phyloP scores from a whole-genome alignment of 305 asterid genomes.

The Solanum hybrid region DNA sequence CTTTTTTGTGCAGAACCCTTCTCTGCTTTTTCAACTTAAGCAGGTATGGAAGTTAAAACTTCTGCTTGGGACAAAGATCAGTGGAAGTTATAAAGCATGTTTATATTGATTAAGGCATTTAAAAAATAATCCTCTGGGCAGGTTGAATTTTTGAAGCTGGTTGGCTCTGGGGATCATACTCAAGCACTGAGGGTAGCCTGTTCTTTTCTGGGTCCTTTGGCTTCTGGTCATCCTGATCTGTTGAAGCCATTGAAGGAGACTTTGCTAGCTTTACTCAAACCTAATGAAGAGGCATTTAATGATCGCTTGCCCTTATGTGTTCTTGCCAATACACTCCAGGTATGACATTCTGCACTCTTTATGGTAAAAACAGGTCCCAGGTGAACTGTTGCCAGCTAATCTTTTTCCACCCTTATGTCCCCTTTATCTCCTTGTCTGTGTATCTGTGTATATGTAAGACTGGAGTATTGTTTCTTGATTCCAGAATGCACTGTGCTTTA shows the following conservation, averaged over 20 bases:
- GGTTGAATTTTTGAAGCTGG: slow-evolving; percentile 90
- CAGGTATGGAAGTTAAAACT: slow-evolving; percentile 41
- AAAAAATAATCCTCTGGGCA: slow-evolving; percentile 18
- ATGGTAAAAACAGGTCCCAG: background rate
- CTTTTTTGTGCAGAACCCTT: slow-evolving; percentile 63
- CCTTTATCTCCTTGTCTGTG: background rate
- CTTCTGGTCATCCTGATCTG: slow-evolving; percentile 59
- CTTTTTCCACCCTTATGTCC: background rate
- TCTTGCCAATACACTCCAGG: slow-evolving; percentile 96
- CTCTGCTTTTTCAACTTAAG: slow-evolving; percentile 75
- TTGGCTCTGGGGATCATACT: slow-evolving; percentile 60
- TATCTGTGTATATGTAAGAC: background rate
- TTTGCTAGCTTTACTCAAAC: slow-evolving; percentile 61
- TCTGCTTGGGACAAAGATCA: background rate
- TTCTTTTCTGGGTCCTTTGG: slow-evolving; percentile 89
- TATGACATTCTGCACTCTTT: slow-evolving; percentile 9
- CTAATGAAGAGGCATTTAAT: slow-evolving; percentile 57
- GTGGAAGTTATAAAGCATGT: background rate
- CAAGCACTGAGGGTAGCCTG: slow-evolving; percentile 75
- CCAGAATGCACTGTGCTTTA: background rate
- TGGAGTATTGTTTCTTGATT: background rate
- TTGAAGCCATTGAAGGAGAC: slow-evolving; percentile 89
- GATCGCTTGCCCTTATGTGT: slow-evolving; percentile 53
- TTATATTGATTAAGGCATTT: slow-evolving; percentile 1
- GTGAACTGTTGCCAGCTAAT: background rate